Conservation (phyloP, 768 basidiomycete species). For the Boletus insuetus region DNA sequence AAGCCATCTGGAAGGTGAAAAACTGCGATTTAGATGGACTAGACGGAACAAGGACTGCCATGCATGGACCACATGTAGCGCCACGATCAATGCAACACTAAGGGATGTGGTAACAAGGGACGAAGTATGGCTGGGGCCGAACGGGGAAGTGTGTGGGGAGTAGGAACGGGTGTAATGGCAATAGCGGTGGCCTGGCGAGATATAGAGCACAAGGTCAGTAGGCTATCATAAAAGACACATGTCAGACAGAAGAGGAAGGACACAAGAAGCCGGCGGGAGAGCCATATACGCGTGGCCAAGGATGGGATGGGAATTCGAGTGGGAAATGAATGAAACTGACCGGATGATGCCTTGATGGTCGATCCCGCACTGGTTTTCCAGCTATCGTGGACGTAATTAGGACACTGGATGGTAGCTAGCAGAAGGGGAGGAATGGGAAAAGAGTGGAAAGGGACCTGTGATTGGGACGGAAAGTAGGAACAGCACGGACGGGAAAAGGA, state of each 20-base stretch:
- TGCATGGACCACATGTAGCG: conserved; percentile 36
- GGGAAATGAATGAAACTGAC: conserved; percentile 28
- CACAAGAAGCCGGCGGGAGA: conserved; percentile 3
- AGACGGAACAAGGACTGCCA: conserved; percentile 45
- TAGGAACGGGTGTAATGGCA: conserved; percentile 22
- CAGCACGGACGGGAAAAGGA: conserved; percentile 2
- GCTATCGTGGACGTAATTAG: not conserved
- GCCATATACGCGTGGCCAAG: not conserved
- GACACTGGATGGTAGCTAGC: not conserved
- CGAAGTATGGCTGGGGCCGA: conserved; percentile 7
- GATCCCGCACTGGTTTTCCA: conserved; percentile 15
- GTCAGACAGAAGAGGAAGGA: conserved; percentile 8
- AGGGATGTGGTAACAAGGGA: conserved; percentile 16
- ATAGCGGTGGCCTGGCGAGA: conserved; percentile 8
- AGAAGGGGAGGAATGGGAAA: not conserved
- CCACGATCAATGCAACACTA: conserved; percentile 18
- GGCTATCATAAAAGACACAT: conserved; percentile 13
- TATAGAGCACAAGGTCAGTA: conserved; percentile 17
- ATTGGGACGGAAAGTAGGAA: not conserved
- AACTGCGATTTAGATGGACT: conserved; percentile 37
- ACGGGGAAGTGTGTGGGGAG: conserved; percentile 3
- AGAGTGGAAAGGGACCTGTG: not conserved
- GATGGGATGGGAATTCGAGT: conserved; percentile 13
- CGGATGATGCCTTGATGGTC: conserved; percentile 20
- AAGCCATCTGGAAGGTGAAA: conserved; percentile 45